These are phyloP conservation scores for Biancaea sappan DNA, from an alignment of 306 rosid species.

Conservation along the genomic window DNA sequence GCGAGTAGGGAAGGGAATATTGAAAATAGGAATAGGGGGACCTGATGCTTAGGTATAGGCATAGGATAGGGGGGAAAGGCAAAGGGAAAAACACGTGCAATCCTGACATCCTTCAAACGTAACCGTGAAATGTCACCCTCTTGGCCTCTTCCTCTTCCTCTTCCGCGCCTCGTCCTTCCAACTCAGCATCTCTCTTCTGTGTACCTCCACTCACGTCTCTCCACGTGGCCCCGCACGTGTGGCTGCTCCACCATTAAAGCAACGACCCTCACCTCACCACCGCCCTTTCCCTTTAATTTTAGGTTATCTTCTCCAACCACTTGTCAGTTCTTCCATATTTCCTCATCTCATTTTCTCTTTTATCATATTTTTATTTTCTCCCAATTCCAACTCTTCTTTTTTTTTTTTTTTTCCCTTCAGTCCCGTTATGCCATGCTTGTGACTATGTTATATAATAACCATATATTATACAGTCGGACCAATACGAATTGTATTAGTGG, in stretches of 20 bases:
- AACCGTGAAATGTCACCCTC: too few species aligned
- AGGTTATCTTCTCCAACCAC: conserved; percentile 45
- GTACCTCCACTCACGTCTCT: conserved; percentile 29
- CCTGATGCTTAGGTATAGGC: too few species aligned
- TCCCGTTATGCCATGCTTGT: too few species aligned
- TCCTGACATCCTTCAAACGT: conserved; percentile 62
- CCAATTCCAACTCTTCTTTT: neutral
- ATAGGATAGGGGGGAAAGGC: neutral
- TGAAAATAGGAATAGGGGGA: too few species aligned
- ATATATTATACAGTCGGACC: too few species aligned
- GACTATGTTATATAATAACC: too few species aligned
- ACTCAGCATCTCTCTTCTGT: conserved; percentile 24
- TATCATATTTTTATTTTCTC: neutral
- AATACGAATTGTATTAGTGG: too few species aligned
- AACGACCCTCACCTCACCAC: neutral
- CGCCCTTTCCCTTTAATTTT: neutral
- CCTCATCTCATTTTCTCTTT: neutral
- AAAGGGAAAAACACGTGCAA: conserved; percentile 49
- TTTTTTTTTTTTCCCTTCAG: neutral
- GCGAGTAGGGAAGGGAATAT: too few species aligned
- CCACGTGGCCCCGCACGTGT: conserved; percentile 55
- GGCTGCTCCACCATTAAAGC: conserved; percentile 22
- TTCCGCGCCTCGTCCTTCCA: neutral
- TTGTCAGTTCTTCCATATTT: conserved; percentile 46
- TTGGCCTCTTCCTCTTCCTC: too few species aligned